These are phyloP conservation scores for Aspergillus pseudoterreus DNA, from an alignment of 2,329 filamentous ascomycete species.

Conservation along the genomic window DNA sequence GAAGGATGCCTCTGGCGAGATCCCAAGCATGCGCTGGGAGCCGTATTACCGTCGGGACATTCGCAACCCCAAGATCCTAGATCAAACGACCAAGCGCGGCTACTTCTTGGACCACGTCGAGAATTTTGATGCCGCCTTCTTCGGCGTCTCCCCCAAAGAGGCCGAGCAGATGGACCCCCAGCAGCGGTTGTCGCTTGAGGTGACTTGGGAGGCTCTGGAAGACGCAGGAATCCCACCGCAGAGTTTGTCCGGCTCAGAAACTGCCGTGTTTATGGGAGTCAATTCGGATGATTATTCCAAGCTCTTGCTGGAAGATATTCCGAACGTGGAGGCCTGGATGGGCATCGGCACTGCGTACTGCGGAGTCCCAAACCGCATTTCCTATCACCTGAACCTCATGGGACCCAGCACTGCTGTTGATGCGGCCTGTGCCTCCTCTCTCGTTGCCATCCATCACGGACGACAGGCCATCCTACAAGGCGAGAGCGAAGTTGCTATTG, in stretches of 20 bases:
- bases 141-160: constrained; percentile 25
- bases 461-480: constrained; percentile 10
- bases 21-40: constrained; percentile 30
- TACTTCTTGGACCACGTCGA: constrained; percentile 29
- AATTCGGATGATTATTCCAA: constrained; percentile 36
- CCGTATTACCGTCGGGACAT: constrained; percentile 24
- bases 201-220: constrained; percentile 22
- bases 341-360: constrained; percentile 39
- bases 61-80: constrained; percentile 23
- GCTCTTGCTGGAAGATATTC: constrained; percentile 36
- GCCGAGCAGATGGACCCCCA: constrained; percentile 28
- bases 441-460: constrained; percentile 20
- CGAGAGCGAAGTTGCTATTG: constrained; percentile 15
- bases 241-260: constrained; percentile 22
- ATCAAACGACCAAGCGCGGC: constrained; percentile 22
- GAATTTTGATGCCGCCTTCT: constrained; percentile 28
- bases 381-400: constrained; percentile 20
- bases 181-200: constrained; percentile 24
- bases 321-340: constrained; percentile 36
- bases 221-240: constrained; percentile 16
- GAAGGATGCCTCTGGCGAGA: constrained; percentile 25
- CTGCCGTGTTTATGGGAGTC: constrained; percentile 30
- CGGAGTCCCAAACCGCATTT: constrained; percentile 29
- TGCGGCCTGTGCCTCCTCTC: constrained; percentile 22
- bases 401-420: constrained; percentile 22